phyloP scores from a whole-genome alignment of 2,329 filamentous ascomycete genomes.

The Calonectria montana region DNA sequence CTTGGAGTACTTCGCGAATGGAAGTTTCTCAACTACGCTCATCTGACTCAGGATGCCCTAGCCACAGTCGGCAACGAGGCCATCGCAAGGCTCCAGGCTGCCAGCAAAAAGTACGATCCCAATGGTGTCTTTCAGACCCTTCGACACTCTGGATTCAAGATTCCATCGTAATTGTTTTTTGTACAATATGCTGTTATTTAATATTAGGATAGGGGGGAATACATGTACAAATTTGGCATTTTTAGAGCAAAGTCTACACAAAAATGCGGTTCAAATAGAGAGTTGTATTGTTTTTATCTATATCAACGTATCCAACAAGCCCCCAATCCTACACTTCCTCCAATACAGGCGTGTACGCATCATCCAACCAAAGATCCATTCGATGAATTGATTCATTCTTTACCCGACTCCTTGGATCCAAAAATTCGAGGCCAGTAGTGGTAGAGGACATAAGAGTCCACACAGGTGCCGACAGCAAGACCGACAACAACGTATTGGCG shows the following conservation, averaged over 20 bases:
- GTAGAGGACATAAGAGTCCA: slow-evolving; percentile 43
- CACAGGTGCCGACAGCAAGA: slow-evolving; percentile 25
- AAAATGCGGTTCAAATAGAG: neutral
- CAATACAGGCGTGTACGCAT: neutral
- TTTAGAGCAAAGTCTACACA: neutral
- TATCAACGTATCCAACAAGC: neutral
- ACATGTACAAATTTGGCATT: neutral
- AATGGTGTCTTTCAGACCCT: slow-evolving; percentile 51
- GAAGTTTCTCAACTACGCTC: slow-evolving; percentile 59
- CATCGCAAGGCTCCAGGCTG: slow-evolving; percentile 45
- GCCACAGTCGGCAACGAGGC: slow-evolving; percentile 52
- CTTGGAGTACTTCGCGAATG: slow-evolving; percentile 42
- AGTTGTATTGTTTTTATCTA: neutral
- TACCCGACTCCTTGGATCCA: slow-evolving; percentile 15
- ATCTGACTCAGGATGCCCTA: slow-evolving; percentile 51
- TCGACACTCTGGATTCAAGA: slow-evolving; percentile 47
- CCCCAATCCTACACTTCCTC: neutral
- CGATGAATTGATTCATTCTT: neutral
- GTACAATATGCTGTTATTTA: neutral
- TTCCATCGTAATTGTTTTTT: slow-evolving; percentile 31
- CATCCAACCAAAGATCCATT: neutral
- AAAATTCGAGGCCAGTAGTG: slow-evolving; percentile 41
- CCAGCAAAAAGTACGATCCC: slow-evolving; percentile 52
- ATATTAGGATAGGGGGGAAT: neutral
- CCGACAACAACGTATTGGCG: slow-evolving; percentile 41